Base-by-base conservation (phyloP, 2,329 filamentous ascomycete genomes). In the Colletotrichum musae region DNA sequence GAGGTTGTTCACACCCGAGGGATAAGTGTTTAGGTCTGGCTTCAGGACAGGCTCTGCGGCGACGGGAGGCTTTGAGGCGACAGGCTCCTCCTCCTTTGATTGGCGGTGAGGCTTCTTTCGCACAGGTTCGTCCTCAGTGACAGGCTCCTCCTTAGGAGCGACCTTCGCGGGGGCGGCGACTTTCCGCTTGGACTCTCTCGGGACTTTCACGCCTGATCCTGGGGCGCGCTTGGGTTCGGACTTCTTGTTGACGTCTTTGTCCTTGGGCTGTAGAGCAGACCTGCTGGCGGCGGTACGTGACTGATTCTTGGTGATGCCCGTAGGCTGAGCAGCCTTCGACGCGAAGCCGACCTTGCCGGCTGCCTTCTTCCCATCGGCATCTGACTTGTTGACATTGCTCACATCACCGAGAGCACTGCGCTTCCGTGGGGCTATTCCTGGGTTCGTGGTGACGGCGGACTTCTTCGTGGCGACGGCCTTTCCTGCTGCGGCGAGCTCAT, bases 341-440 rank as follows among this genome's bases (percentile, higher is more conserved):
- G 94, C 88, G 32, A 95, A 84, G 64, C 91, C 91, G 66, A 83
- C 83, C 83, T 94, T 92, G 77, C 85, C 86, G 48, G 82, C 82
- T 53, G 85, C 83, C 86, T 97, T 97, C 87, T 97, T 97, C 74
- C 87, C 89, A 64, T 93, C 92, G 71, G 86, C 86, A 62, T 93
- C 93, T 56, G 88, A 87, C 81, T 98, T 98, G 75, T 90, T 90
- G 72, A 97, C 92, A 83, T 99, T 99, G 88, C 94, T 98, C 75
- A 98, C 93, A 84, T 99, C 96, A 68, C 93, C 94, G 45, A 99
- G 88, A 57, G 94, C 95, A 75, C 92, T 89, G 78, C 96, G 94
- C 84, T 93, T 96, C 77, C 92, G 88, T 66, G 81, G 80, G 56
- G 75, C 78, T 70, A 85, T 86, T 56, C 86, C 81, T 75, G 85